phyloP scores from a whole-genome alignment of 768 basidiomycete species.

The Clitopilus hobsonii region DNA sequence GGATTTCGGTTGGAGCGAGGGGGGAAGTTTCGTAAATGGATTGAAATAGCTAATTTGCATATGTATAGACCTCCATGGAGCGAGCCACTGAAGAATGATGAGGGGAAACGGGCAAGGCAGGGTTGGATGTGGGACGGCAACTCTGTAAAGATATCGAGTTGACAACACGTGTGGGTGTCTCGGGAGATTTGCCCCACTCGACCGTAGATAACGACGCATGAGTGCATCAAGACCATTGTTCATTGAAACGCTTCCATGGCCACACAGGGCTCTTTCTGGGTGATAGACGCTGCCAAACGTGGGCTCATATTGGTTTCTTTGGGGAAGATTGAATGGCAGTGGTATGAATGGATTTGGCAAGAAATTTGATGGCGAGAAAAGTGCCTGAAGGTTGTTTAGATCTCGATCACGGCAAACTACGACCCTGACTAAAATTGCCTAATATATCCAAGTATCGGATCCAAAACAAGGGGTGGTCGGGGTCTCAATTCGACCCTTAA shows the following conservation, averaged over 20 bases:
- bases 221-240: too few relatives aligned
- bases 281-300: not conserved
- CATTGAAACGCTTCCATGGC: not conserved
- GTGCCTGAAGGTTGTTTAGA: constrained; percentile 25
- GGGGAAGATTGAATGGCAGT: not conserved
- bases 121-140: too few relatives aligned
- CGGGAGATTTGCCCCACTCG: not conserved
- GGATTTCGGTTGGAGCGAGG: not conserved
- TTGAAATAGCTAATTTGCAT: not conserved
- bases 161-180: not conserved
- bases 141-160: not conserved
- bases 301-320: not conserved
- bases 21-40: not conserved
- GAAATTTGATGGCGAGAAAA: constrained; percentile 8
- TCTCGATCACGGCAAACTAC: constrained; percentile 4
- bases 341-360: not conserved
- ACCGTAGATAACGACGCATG: not conserved
- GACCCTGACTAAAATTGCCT: constrained; percentile 15
- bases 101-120: constrained; percentile 1
- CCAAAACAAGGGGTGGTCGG: constrained; percentile 6
- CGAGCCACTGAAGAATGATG: not conserved
- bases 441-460: constrained; percentile 9
- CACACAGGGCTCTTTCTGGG: not conserved
- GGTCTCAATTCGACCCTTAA: not conserved
- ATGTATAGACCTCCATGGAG: not conserved